Conservation (phyloP, 805 yeast species). For the Yamadazyma laniorum region DNA sequence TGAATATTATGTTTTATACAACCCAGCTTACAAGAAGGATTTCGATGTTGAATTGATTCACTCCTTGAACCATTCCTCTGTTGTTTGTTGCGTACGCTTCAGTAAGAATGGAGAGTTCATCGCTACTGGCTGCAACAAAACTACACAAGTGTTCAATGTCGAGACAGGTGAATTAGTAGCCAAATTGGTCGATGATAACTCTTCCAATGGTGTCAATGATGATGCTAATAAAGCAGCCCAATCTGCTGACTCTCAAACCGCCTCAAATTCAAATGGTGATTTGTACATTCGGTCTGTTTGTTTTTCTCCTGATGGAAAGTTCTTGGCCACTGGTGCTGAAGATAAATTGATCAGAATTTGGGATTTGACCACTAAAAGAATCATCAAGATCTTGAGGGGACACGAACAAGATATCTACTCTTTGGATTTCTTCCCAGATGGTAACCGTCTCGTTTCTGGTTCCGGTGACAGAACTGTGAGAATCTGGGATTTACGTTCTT, state of each 20-base stretch:
- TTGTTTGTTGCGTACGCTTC: conserved; percentile 95
- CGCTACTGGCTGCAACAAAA: conserved; percentile 96
- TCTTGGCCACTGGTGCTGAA: conserved; percentile 91
- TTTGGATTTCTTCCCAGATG: conserved; percentile 90
- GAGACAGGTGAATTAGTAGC: conserved; percentile 89
- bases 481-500: conserved; percentile 91
- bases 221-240: conserved; percentile 39
- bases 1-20: conserved; percentile 86
- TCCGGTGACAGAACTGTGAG: conserved; percentile 96
- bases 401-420: conserved; percentile 98
- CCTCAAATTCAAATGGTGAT: conserved; percentile 65
- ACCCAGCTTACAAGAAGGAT: conserved; percentile 66
- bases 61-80: conserved; percentile 88
- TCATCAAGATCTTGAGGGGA: conserved; percentile 83
- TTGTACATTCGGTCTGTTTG: conserved; percentile 93
- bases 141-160: conserved; percentile 92
- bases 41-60: conserved; percentile 87
- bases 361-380: conserved; percentile 85
- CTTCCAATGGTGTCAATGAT: conserved; percentile 39
- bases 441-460: conserved; percentile 89
- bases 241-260: conserved; percentile 10
- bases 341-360: conserved; percentile 90
- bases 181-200: conserved; percentile 74
- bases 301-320: conserved; percentile 90
- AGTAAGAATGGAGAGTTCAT: conserved; percentile 85